Percentiles rank a stretch among this genome's conserved stretches.
These are phyloP conservation scores for Nadsonia starkeyi-henricii DNA, from an alignment of 1,139 yeast genomes.

Conservation along the genomic window DNA sequence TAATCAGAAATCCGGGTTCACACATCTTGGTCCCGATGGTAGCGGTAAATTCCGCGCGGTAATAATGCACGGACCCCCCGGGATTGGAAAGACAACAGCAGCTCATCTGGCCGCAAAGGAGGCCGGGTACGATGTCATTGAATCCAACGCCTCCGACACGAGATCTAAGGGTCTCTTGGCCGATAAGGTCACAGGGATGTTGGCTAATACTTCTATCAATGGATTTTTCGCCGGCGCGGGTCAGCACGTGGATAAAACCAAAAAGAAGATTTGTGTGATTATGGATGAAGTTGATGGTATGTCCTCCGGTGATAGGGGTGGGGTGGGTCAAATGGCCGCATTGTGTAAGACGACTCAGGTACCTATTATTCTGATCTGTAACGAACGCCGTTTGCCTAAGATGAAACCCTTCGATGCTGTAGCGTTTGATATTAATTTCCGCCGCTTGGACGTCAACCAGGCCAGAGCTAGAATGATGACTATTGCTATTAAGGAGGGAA, in stretches of 20 bases:
- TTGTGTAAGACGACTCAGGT: conserved; percentile 75
- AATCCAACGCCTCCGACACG: conserved; percentile 88
- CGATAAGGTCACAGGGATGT: conserved; percentile 50
- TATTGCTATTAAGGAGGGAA: conserved; percentile 72
- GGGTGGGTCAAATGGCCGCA: conserved; percentile 88
- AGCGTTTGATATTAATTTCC: conserved; percentile 69
- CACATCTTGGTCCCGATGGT: conserved; percentile 41
- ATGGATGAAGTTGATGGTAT: conserved; percentile 99
- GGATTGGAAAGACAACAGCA: conserved; percentile 90
- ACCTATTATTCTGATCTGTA: conserved; percentile 87
- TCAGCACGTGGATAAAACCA: conserved; percentile 17
- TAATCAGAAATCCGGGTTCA: conserved; percentile 41
- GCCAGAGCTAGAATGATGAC: conserved; percentile 79
- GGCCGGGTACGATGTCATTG: conserved; percentile 69
- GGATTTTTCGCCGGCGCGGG: conserved; percentile 48
- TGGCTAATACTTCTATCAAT: conserved; percentile 69
- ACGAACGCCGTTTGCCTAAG: conserved; percentile 82
- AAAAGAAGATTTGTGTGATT: conserved; percentile 58
- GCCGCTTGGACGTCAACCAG: conserved; percentile 77
- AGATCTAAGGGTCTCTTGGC: conserved; percentile 69
- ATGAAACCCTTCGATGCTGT: conserved; percentile 91
- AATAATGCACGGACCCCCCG: conserved; percentile 85
- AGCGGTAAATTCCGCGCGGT: conserved; percentile 64
- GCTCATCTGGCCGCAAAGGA: conserved; percentile 77
- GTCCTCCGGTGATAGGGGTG: conserved; percentile 98